These are phyloP conservation scores for Trametes sanguinea DNA, from an alignment of 768 basidiomycete species.

Conservation along the genomic window DNA sequence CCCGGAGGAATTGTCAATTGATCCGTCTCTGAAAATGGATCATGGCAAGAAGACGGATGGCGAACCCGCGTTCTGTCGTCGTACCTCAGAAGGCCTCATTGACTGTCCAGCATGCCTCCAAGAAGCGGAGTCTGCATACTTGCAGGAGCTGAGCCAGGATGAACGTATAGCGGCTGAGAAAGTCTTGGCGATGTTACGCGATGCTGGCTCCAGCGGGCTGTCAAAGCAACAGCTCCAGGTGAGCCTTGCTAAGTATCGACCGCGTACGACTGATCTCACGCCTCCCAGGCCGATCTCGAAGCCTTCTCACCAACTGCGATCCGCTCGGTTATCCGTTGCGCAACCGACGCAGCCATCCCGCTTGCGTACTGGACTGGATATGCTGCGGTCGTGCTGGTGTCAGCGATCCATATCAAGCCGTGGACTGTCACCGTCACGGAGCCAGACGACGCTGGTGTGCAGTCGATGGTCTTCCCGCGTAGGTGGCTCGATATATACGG, in stretches of 20 bases:
- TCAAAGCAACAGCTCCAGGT: conserved; percentile 36
- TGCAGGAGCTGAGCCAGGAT: not conserved
- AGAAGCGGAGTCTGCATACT: conserved; percentile 3
- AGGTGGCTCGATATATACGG: conserved; percentile 82
- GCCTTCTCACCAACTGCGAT: conserved; percentile 16
- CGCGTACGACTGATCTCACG: not conserved
- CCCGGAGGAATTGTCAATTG: conserved; percentile 1
- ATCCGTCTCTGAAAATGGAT: not conserved
- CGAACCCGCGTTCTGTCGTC: conserved; percentile 24
- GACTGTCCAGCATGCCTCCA: conserved; percentile 31
- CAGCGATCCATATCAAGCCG: conserved; percentile 47
- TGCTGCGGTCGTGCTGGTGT: conserved; percentile 53
- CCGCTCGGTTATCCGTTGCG: conserved; percentile 39
- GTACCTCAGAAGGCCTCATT: conserved; percentile 15
- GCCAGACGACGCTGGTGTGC: conserved; percentile 1
- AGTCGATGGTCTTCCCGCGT: conserved; percentile 58
- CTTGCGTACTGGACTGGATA: conserved; percentile 74
- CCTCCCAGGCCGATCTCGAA: conserved; percentile 3
- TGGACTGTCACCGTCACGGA: conserved; percentile 59
- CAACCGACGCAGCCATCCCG: conserved; percentile 53
- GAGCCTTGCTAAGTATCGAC: conserved; percentile 19
- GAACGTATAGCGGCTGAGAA: not conserved
- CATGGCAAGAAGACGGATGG: conserved; percentile 25
- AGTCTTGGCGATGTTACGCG: conserved; percentile 17
- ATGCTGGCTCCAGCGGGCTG: conserved; percentile 31